phyloP scores from a whole-genome alignment of 2,329 filamentous ascomycete species.

The Paramyrothecium sp. region DNA sequence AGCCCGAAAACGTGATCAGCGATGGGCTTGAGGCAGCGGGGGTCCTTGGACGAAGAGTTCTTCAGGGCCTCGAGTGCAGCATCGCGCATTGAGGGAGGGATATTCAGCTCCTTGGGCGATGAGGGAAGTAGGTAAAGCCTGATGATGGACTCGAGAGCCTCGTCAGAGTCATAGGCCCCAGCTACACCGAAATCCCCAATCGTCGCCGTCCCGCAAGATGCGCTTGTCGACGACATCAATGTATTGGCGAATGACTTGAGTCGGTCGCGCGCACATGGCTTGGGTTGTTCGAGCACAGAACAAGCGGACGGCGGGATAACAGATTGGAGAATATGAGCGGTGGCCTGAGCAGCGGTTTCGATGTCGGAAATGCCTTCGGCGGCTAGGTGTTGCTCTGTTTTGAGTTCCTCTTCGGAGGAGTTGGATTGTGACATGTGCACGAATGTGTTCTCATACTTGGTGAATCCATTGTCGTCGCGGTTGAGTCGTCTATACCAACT shows the following conservation, averaged over 20 bases:
- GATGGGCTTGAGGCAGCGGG: slow-evolving; percentile 36
- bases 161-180: slow-evolving; percentile 1
- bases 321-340: background rate
- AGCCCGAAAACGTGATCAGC: slow-evolving; percentile 46
- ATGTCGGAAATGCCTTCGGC: background rate
- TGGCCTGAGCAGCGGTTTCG: background rate
- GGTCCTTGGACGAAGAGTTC: slow-evolving; percentile 25
- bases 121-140: slow-evolving; percentile 38
- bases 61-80: slow-evolving; percentile 33
- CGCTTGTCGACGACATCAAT: background rate
- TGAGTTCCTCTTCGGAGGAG: background rate
- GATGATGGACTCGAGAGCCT: slow-evolving; percentile 38
- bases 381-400: background rate
- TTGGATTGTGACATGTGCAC: background rate
- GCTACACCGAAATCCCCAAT: background rate
- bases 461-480: background rate
- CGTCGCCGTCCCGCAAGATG: background rate
- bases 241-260: background rate
- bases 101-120: slow-evolving; percentile 45
- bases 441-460: background rate
- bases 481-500: background rate
- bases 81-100: slow-evolving; percentile 39
- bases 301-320: background rate
- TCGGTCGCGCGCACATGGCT: background rate
- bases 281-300: background rate